Evolutionary conservation across 148 eudicot species (phyloP).

Genomic region (Fagopyrum tataricum): DNA sequence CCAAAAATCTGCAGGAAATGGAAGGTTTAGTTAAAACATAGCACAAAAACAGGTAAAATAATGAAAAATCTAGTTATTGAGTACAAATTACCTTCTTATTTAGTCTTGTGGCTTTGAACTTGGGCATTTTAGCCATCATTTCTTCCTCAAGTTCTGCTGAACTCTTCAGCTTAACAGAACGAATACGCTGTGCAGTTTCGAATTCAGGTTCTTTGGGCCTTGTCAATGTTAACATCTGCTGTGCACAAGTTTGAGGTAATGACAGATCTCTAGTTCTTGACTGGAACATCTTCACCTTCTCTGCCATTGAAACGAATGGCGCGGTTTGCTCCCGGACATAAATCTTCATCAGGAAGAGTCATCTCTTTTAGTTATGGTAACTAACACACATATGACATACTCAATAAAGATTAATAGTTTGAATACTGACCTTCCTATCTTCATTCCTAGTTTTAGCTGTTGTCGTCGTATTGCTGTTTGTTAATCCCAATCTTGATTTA

Average conservation of each 20-base stretch:
- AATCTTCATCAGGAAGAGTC: slow-evolving; percentile 35
- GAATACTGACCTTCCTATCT: slow-evolving; percentile 53
- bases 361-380: background rate
- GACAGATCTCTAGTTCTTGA: slow-evolving; percentile 66
- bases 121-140: slow-evolving; percentile 97
- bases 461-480: slow-evolving; percentile 20
- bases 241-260: slow-evolving; percentile 34
- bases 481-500: slow-evolving; percentile 49
- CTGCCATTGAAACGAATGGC: slow-evolving; percentile 89
- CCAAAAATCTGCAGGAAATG: slow-evolving; percentile 55
- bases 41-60: background rate
- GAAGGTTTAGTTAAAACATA: background rate
- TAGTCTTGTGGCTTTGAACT: slow-evolving; percentile 82
- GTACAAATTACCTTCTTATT: slow-evolving; percentile 59
- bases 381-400: background rate
- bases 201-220: slow-evolving; percentile 92
- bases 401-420: background rate
- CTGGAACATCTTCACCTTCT: slow-evolving; percentile 87
- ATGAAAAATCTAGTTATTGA: background rate
- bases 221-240: slow-evolving; percentile 55
- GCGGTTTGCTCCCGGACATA: slow-evolving; percentile 63
- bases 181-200: slow-evolving; percentile 75
- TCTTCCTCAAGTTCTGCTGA: slow-evolving; percentile 93
- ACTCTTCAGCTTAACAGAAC: slow-evolving; percentile 66
- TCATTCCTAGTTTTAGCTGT: slow-evolving; percentile 41